Conservation (phyloP, 2,329 filamentous ascomycete species). For the Aspergillus jensenii region DNA sequence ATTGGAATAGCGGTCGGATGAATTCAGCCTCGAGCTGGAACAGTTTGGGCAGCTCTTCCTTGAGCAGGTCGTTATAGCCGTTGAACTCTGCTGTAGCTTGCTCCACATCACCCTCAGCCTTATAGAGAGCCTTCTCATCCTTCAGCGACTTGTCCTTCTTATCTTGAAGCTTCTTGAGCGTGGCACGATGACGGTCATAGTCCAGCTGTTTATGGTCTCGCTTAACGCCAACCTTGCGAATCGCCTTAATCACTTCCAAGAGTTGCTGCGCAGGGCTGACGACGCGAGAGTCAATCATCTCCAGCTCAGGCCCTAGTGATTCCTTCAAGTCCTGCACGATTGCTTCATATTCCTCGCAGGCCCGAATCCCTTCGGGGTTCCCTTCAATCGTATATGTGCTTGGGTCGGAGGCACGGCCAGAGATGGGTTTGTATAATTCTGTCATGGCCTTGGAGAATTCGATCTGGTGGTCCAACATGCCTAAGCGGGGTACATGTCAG, state of each 20-base stretch:
- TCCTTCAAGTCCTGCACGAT: constrained; percentile 89
- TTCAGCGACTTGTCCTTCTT: constrained; percentile 97
- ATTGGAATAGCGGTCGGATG: constrained; percentile 95
- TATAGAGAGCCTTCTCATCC: constrained; percentile 96
- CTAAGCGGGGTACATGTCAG: constrained; percentile 33
- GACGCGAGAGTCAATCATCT: constrained; percentile 93
- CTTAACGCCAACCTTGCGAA: constrained; percentile 84
- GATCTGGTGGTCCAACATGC: constrained; percentile 96
- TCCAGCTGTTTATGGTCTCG: constrained; percentile 97
- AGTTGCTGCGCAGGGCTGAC: constrained; percentile 92
- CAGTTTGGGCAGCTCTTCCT: constrained; percentile 90
- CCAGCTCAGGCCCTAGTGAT: constrained; percentile 84
- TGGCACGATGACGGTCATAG: constrained; percentile 80
- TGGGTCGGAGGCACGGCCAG: constrained; percentile 90
- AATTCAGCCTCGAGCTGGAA: constrained; percentile 90
- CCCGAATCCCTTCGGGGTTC: constrained; percentile 88
- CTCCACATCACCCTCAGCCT: constrained; percentile 88
- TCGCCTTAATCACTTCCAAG: constrained; percentile 90
- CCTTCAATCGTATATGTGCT: constrained; percentile 77
- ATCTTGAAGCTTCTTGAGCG: constrained; percentile 91
- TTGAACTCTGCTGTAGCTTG: constrained; percentile 93
- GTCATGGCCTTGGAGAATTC: constrained; percentile 95
- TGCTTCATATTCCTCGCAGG: constrained; percentile 93
- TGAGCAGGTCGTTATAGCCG: constrained; percentile 95
- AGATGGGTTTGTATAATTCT: constrained; percentile 98